Evolutionary conservation across 2,329 filamentous ascomycete genomes (phyloP), one percentile per base, ranked within the genome.

Genomic region (Venturiaceae sp.): DNA sequence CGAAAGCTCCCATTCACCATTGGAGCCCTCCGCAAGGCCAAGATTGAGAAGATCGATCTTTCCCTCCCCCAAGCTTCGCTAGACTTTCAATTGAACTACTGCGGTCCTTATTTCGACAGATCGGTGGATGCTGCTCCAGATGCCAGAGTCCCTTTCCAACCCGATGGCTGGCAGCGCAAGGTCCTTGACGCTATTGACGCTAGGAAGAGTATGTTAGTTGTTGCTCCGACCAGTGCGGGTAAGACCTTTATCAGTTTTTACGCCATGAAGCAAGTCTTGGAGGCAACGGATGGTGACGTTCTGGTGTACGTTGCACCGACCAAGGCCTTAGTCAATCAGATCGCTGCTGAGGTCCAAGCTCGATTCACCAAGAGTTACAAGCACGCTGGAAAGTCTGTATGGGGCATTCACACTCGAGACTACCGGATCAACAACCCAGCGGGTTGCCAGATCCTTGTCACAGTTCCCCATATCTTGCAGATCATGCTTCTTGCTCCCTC

Each of bases 231-330:
- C 0, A 88, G 84, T 26, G 85, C 88, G 0, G 88, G 88, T 62
- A 92, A 92, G 69, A 92, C 88, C 0, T 92, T 92, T 68, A 92
- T 92, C 60, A 87, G 83, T 0, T 92, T 92, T 69, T 91, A 92
- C 64, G 88, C 88, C 1, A 92, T 92, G 85, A 86, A 87, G 65
- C 84, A 88, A 66, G 75, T 91, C 1, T 74, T 92, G 9, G 78
- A 86, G 66, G 78, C 79, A 3, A 83, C 82, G 61, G 81, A 92
- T 60, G 82, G 90, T 53, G 84, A 82, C 2, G 79, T 92, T 2
- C 71, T 92, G 6, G 85, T 92, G 0, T 92, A 92, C 63, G 85
- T 92, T 5, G 88, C 87, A 0, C 88, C 88, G 0, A 92, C 88
- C 0, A 92, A 92, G 66, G 87, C 89, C 3, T 75, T 92, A 11